Percentiles rank a stretch among this genome's conserved stretches.
phyloP scores from a whole-genome alignment of 2,329 filamentous ascomycete species.

The Colletotrichum scovillei region DNA sequence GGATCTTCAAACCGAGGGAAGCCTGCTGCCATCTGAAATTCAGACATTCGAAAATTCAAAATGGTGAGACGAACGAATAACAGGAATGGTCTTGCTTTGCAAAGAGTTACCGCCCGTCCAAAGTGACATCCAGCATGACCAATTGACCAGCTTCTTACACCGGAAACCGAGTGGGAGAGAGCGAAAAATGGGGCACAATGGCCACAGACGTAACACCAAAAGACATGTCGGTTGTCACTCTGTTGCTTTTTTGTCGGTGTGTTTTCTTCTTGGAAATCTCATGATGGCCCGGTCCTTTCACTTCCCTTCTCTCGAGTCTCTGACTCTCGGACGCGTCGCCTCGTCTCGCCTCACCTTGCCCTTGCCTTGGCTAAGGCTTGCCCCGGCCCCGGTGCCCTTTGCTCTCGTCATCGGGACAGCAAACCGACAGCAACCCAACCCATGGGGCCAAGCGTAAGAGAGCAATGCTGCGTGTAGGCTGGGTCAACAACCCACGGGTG shows the following conservation, averaged over 20 bases:
- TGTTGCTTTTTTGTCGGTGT: constrained; percentile 19
- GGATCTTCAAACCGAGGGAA: background rate
- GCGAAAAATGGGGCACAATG: background rate
- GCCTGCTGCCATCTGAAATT: background rate
- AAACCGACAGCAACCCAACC: constrained; percentile 17
- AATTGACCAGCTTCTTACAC: constrained; percentile 5
- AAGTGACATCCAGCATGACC: constrained; percentile 20
- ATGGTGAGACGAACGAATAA: background rate
- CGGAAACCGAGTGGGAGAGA: background rate
- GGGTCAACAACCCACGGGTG: background rate
- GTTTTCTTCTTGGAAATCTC: background rate
- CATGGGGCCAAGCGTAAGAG: constrained; percentile 11
- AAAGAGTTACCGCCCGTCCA: background rate
- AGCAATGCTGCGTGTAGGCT: background rate
- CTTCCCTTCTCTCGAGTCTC: background rate
- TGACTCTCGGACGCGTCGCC: background rate
- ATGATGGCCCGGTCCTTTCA: constrained; percentile 15
- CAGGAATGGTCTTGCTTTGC: background rate
- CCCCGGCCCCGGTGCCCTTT: background rate
- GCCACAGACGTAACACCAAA: background rate
- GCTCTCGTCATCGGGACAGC: constrained; percentile 28
- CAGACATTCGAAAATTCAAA: background rate
- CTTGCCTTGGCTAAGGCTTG: background rate
- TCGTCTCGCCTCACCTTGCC: background rate
- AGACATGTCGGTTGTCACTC: background rate